These are phyloP conservation scores for Pichia sp. DNA, from an alignment of 1,139 yeast species.

Conservation along the genomic window DNA sequence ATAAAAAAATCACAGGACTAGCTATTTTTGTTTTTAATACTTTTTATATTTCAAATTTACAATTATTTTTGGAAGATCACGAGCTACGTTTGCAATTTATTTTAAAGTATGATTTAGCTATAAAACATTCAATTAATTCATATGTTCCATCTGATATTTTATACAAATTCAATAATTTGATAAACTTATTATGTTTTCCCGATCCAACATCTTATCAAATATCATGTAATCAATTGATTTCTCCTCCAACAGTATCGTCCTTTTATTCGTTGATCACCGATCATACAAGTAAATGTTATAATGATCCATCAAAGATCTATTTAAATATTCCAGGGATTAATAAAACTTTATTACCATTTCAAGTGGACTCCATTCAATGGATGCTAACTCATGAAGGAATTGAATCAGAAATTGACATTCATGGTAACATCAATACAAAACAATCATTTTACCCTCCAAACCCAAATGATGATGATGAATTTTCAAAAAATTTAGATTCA, in stretches of 20 bases:
- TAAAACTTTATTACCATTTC: conserved; percentile 38
- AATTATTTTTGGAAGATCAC: not conserved
- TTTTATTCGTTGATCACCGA: conserved; percentile 32
- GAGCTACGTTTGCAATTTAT: conserved; percentile 4
- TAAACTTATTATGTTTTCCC: conserved; percentile 19
- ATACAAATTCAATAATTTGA: conserved; percentile 16
- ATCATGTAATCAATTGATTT: conserved; percentile 8
- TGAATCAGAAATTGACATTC: conserved; percentile 26
- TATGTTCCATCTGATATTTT: conserved; percentile 16
- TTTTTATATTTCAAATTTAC: conserved; percentile 7
- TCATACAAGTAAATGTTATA: conserved; percentile 22
- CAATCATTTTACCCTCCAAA: not conserved
- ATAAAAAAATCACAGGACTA: conserved; percentile 4
- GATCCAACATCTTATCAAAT: conserved; percentile 22
- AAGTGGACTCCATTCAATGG: conserved; percentile 62
- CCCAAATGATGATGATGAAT: not conserved
- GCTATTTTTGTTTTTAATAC: conserved; percentile 4
- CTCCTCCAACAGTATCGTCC: conserved; percentile 23
- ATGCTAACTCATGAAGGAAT: conserved; percentile 53
- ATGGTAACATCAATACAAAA: not conserved
- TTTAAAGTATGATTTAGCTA: conserved; percentile 11
- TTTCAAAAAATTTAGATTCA: conserved; percentile 31
- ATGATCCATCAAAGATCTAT: not conserved
- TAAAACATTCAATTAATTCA: conserved; percentile 17
- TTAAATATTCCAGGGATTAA: conserved; percentile 19